Base-by-base conservation (phyloP, 768 basidiomycete species). In the Podaxis rugospora region DNA sequence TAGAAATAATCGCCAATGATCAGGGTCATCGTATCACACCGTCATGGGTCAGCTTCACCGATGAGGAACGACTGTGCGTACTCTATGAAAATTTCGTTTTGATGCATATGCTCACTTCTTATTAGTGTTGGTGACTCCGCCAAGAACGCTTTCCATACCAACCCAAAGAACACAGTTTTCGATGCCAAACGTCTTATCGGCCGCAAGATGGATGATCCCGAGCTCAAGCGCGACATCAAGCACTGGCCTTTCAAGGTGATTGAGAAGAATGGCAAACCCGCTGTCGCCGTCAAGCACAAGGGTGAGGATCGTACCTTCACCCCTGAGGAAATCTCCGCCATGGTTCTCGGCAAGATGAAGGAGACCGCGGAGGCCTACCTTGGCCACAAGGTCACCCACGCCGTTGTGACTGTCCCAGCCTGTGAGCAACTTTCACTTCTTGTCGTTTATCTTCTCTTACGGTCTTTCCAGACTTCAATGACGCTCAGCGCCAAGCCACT, bases 311-410 rank as follows among this genome's bases (percentile, higher is more conserved):
- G 90, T 71, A 83, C 90, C 61, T 98, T 97, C 70, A 88, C 92
- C 0, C 91, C 95, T 5, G 95, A 96, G 74, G 94, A 97, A 77
- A 87, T 98, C 67, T 91, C 88, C 46, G 95, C 96, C 61, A 98
- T 98, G 96, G 83, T 98, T 68, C 80, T 98, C 58, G 79, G 75
- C 62, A 98, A 98, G 83, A 98, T 98, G 96, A 98, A 97, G 84
- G 96, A 98, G 81, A 98, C 94, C 27, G 96, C 96, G 60, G 96
- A 98, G 82, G 91, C 95, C 16, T 98, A 96, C 78, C 90, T 98
- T 62, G 95, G 95, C 68, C 85, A 93, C 70, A 90, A 92, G 75
- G 95, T 98, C 72, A 94, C 94, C 62, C 93, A 98, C 74, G 95
- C 96, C 62, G 95, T 98, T 53, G 93, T 98, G 72, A 98, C 96